A percentile compares a stretch with the other conserved stretches of the same genome.
phyloP scores from a whole-genome alignment of 192 early-diverging fungal genomes.

The Podila horticola region DNA sequence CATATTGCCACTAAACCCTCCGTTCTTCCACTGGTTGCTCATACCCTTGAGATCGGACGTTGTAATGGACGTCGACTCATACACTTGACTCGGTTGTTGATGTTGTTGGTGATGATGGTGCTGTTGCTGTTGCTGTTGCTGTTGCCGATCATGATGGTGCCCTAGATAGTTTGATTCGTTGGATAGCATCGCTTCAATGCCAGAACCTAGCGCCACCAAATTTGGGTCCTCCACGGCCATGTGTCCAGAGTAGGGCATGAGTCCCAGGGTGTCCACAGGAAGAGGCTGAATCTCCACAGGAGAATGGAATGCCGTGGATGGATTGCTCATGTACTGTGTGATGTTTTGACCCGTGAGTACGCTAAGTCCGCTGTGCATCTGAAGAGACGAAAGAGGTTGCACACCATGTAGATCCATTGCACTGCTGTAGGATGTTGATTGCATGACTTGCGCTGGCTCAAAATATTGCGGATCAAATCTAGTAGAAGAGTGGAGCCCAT shows the following conservation, averaged over 20 bases:
- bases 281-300: neutral
- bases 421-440: slow-evolving; percentile 1
- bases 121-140: slow-evolving; percentile 1
- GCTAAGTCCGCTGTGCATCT: neutral
- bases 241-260: neutral
- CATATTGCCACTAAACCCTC: neutral
- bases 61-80: neutral
- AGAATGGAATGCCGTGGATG: neutral
- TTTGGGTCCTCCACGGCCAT: neutral
- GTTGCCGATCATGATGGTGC: slow-evolving; percentile 1
- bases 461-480: neutral
- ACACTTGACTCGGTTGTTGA: slow-evolving; percentile 5
- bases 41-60: neutral
- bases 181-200: neutral
- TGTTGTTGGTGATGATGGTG: neutral
- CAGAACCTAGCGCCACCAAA: neutral
- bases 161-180: neutral
- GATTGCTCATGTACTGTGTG: neutral
- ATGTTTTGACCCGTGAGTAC: neutral
- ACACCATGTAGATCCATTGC: neutral
- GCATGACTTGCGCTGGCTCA: neutral
- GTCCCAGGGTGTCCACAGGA: neutral
- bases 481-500: neutral
- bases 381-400: neutral
- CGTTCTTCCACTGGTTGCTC: neutral